Evolutionary conservation across 805 yeast species (phyloP).

Genomic region (Candida caryicola): DNA sequence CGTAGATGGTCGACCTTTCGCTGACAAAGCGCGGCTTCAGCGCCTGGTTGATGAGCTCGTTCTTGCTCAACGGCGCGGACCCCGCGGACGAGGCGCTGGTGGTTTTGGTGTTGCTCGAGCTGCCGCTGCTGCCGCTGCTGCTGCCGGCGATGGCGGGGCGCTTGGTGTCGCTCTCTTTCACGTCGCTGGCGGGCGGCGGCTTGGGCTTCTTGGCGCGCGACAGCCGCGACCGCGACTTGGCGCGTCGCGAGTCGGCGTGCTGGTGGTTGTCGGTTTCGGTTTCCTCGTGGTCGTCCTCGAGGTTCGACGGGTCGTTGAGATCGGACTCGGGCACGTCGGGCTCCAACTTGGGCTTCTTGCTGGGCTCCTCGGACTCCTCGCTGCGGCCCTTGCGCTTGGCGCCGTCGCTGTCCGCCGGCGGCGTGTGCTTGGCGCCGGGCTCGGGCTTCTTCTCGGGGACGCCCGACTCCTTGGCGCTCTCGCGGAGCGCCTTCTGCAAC

Average conservation of each 20-base stretch:
- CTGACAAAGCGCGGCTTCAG: slow-evolving; percentile 83
- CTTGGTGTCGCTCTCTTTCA: slow-evolving; percentile 5
- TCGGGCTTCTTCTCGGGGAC: slow-evolving; percentile 18
- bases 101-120: slow-evolving; percentile 1
- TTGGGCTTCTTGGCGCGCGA: slow-evolving; percentile 7
- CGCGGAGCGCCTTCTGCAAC: slow-evolving; percentile 50
- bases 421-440: background rate
- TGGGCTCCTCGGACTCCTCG: slow-evolving; percentile 3
- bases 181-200: too few species aligned
- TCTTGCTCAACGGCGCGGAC: slow-evolving; percentile 22
- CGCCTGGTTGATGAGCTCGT: slow-evolving; percentile 61
- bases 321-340: slow-evolving; percentile 1
- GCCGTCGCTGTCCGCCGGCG: background rate
- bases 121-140: slow-evolving; percentile 5
- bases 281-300: slow-evolving; percentile 6
- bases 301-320: slow-evolving; percentile 3
- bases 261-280: background rate
- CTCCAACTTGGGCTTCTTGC: slow-evolving; percentile 3
- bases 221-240: slow-evolving; percentile 8
- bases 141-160: slow-evolving; percentile 4
- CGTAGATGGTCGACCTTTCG: slow-evolving; percentile 68
- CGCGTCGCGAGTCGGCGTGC: slow-evolving; percentile 1
- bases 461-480: slow-evolving; percentile 52
- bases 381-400: slow-evolving; percentile 4
- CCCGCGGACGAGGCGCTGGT: background rate